Evolutionary conservation across 805 yeast genomes (phyloP), one percentile per base, ranked within the genome.

Genomic region (Candida lessepsii): DNA sequence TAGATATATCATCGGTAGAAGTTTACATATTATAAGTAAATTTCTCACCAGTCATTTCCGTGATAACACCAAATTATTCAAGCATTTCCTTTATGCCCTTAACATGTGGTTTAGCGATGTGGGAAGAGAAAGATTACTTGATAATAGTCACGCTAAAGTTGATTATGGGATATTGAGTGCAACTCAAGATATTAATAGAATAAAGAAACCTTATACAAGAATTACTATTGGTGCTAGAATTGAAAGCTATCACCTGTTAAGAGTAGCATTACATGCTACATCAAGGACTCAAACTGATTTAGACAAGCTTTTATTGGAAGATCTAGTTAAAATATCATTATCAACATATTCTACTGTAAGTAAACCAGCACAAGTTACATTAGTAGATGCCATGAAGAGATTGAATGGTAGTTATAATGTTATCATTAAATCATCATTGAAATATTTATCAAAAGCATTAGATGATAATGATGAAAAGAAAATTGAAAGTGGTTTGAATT

Each of bases 81-180:
- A 78, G 45, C 76, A 79, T 33, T 70, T 83, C 24, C 61, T 88
- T 23, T 76, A 78, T 52, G 80, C 83, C 3, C 56, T 83, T 31
- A 79, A 83, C 46, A 77, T 83, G 5, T 93, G 95, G 87, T 81
- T 83, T 50, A 70, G 83, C 18, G 93, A 88, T 54, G 83, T 83
- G 18, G 95, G 96, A 2, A 73, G 77, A 40, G 95, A 86, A 49
- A 65, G 83, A 9, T 60, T 82, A 1, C 72, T 81, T 36, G 80
- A 73, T 29, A 64, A 73, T 3, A 76, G 80, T 42, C 81, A 79
- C 32, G 75, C 81, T 4, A 64, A 66, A 26, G 67, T 82, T 24
- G 77, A 78, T 34, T 76, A 80, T 43, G 68, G 72, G 0, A 80
- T 75, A 52, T 67, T 83, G 39, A 75, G 75, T 32, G 72, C 74